Evolutionary conservation across 2,329 filamentous ascomycete species (phyloP), one percentile per base, ranked within the genome.

Genomic region (Fragosphaeria purpurea): DNA sequence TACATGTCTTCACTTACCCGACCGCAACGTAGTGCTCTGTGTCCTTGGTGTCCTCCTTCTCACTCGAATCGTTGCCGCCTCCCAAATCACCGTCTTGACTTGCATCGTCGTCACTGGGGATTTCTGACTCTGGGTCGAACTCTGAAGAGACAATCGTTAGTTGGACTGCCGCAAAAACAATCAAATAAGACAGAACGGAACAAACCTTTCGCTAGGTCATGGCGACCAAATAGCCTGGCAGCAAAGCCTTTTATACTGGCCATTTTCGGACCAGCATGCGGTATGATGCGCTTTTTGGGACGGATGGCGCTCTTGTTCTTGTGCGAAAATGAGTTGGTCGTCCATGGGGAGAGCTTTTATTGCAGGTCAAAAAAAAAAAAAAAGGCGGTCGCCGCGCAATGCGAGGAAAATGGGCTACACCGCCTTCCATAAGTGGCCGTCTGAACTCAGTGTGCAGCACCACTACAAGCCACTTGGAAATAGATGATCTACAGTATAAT

Each of bases 21-120:
- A 95, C 87, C 48, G 76, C 68, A 42, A 86, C 77, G 63, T 97
- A 97, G 64, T 97, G 91, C 60, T 95, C 91, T 35, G 90, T 85
- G 22, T 85, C 88, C n/a, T 52, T 50, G 9, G 75, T 74, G 53
- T 77, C 68, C 45, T 74, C 73, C 33, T 75, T 70, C 5, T 68
- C 70, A 59, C 73, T 74, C 12, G 67, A 71, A 13, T 70, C 71
- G 56, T 70, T 75, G 34, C 66, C 74, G 43, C 74, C 79, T 47
- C 71, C 78, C 48, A 30, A 31, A 10, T 30, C 41, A 8, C 43
- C 52, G 22, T 51, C 47, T 35, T 48, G 50, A 47, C 46, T 54
- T 50, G 74, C 76, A n/a, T 74, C 75, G 56, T 68, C 78, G 50
- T 74, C 74, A 55, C 68, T 67, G 12, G 74, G 74, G 13, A 70